A percentile compares a stretch with the other conserved stretches of the same genome.
These are phyloP conservation scores for Chlamydomonas applanata DNA, from an alignment of 139 green algal genomes.

Conservation along the genomic window DNA sequence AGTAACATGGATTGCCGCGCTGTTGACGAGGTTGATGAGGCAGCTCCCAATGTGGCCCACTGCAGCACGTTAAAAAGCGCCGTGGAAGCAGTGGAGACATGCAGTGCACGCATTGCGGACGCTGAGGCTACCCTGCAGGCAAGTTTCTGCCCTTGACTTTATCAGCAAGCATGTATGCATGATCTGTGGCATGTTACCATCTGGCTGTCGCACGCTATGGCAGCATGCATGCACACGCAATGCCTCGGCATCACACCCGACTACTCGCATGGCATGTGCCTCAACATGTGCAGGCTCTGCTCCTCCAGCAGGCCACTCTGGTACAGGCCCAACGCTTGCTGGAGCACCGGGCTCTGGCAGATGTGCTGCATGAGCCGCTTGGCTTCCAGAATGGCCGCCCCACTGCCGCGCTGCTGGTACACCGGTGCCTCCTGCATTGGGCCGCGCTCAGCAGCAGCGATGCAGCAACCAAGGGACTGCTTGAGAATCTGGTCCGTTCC, in stretches of 20 bases:
- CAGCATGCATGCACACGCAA: not conserved
- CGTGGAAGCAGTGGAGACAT: too few relatives aligned
- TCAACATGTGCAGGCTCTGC: slow-evolving; percentile 5
- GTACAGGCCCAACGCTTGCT: slow-evolving; percentile 8
- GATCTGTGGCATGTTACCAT: too few relatives aligned
- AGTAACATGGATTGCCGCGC: too few relatives aligned
- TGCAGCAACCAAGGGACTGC: not conserved
- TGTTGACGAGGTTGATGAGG: too few relatives aligned
- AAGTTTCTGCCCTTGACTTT: too few relatives aligned
- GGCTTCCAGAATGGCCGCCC: slow-evolving; percentile 23
- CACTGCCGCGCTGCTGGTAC: slow-evolving; percentile 13
- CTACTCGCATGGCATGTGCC: too few relatives aligned
- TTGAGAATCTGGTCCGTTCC: not conserved
- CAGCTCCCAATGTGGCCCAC: too few relatives aligned
- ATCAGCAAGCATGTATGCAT: too few relatives aligned
- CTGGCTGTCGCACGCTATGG: too few relatives aligned
- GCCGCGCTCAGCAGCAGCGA: not conserved
- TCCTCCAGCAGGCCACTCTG: slow-evolving; percentile 15
- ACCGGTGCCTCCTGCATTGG: slow-evolving; percentile 18
- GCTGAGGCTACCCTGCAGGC: slow-evolving; percentile 17
- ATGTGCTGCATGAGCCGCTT: slow-evolving; percentile 10
- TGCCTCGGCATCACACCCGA: too few relatives aligned
- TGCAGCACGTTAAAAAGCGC: too few relatives aligned
- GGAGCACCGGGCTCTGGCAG: slow-evolving; percentile 26
- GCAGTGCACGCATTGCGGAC: not conserved